phyloP scores from a whole-genome alignment of 352 stramenopile species.

The Phytophthora multivora region DNA sequence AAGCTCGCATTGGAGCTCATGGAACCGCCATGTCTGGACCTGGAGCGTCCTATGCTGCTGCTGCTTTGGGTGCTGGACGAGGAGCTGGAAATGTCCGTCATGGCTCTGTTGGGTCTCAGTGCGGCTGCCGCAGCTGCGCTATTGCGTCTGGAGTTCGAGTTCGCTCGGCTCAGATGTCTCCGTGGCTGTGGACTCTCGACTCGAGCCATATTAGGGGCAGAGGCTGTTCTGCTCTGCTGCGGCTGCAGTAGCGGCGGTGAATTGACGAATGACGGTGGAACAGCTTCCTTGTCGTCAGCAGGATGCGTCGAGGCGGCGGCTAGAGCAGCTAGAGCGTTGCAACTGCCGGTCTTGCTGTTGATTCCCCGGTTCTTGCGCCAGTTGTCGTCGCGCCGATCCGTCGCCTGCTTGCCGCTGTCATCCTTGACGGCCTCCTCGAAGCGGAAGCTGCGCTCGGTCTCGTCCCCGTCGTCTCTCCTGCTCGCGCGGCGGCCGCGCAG shows the following conservation, averaged over 20 bases:
- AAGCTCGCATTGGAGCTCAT: constrained; percentile 26
- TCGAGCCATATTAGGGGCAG: constrained; percentile 1
- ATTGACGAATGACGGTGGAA: constrained; percentile 11
- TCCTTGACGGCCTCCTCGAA: constrained; percentile 13
- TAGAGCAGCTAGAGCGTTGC: constrained; percentile 5
- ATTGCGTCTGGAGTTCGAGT: constrained; percentile 15
- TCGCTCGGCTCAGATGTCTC: constrained; percentile 1
- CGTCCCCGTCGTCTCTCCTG: constrained; percentile 19
- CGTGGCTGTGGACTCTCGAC: constrained; percentile 13
- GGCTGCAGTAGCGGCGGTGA: constrained; percentile 1
- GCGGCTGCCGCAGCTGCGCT: background rate
- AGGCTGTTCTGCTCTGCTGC: constrained; percentile 8
- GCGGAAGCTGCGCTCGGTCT: constrained; percentile 22
- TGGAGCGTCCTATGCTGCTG: constrained; percentile 11
- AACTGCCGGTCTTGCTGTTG: constrained; percentile 30
- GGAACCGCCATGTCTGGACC: constrained; percentile 22
- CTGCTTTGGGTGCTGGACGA: constrained; percentile 19
- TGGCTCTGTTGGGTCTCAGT: background rate
- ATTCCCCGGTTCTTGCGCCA: constrained; percentile 26
- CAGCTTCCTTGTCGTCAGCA: background rate
- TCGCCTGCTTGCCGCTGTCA: background rate
- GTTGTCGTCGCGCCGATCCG: constrained; percentile 11
- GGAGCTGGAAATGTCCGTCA: constrained; percentile 9
- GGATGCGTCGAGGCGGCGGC: background rate
- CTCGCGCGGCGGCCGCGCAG: constrained; percentile 26